Percentiles rank a stretch among this genome's conserved stretches.
phyloP scores from a whole-genome alignment of 2,329 filamentous ascomycete genomes.

The Epichloe coenophiala region DNA sequence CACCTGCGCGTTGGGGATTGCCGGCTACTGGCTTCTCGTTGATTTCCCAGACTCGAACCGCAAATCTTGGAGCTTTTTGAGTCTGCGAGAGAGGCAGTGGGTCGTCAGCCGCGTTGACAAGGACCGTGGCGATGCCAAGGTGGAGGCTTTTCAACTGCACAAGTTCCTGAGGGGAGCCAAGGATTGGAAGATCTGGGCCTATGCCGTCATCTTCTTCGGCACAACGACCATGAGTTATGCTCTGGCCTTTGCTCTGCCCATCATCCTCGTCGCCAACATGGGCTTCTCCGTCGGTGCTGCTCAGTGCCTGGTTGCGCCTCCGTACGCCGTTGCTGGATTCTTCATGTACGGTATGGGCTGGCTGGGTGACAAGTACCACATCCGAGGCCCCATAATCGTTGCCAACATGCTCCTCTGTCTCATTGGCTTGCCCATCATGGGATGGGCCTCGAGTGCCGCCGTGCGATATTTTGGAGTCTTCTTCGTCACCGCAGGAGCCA shows the following conservation, averaged over 20 bases:
- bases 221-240: slow-evolving; percentile 62
- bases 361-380: slow-evolving; percentile 51
- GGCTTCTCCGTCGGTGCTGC: slow-evolving; percentile 49
- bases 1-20: slow-evolving; percentile 37
- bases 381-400: slow-evolving; percentile 53
- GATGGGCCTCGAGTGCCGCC: slow-evolving; percentile 41
- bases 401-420: slow-evolving; percentile 53
- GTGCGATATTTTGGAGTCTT: slow-evolving; percentile 65
- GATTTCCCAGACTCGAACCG: slow-evolving; percentile 49
- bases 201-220: slow-evolving; percentile 47
- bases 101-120: slow-evolving; percentile 38
- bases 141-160: slow-evolving; percentile 36
- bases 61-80: slow-evolving; percentile 39
- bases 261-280: slow-evolving; percentile 53
- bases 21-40: slow-evolving; percentile 44
- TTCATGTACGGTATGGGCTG: slow-evolving; percentile 47
- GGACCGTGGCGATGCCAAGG: slow-evolving; percentile 43
- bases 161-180: slow-evolving; percentile 32
- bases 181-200: slow-evolving; percentile 49
- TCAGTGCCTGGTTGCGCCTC: slow-evolving; percentile 60
- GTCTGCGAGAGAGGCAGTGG: slow-evolving; percentile 35
- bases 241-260: slow-evolving; percentile 65
- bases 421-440: slow-evolving; percentile 60
- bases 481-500: slow-evolving; percentile 61
- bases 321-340: slow-evolving; percentile 51